A percentile compares a stretch with the other conserved stretches of the same genome.
phyloP scores from a whole-genome alignment of 1,139 yeast genomes.

The Candida labiduridarum region DNA sequence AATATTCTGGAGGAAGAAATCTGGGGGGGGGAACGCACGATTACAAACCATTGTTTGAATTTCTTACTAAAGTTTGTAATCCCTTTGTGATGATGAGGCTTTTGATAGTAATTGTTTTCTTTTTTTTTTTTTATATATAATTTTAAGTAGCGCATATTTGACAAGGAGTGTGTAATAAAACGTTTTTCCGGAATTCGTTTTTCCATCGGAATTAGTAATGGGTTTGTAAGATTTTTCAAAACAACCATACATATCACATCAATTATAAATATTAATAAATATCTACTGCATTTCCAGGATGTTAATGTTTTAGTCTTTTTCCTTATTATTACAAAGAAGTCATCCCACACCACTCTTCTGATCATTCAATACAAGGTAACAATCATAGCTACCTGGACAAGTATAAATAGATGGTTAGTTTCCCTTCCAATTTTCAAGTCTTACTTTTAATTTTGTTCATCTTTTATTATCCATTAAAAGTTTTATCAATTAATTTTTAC shows the following conservation, averaged over 20 bases:
- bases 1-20: background rate
- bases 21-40: background rate
- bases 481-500: slow-evolving; percentile 5
- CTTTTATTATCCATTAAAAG: slow-evolving; percentile 9
- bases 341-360: background rate
- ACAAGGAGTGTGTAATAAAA: background rate
- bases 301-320: background rate
- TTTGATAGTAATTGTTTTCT: background rate
- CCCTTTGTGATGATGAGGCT: background rate
- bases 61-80: slow-evolving; percentile 2
- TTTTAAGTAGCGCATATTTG: too few species aligned
- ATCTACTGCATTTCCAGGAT: background rate
- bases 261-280: slow-evolving; percentile 5
- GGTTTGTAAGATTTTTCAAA: slow-evolving; percentile 1
- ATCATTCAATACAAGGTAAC: background rate
- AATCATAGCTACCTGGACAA: background rate
- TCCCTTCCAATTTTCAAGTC: slow-evolving; percentile 9
- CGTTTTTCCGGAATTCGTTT: background rate
- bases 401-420: slow-evolving; percentile 17
- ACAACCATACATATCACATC: background rate
- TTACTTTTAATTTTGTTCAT: slow-evolving; percentile 12
- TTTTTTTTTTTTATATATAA: too few species aligned
- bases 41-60: background rate
- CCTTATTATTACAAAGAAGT: background rate
- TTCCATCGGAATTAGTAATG: slow-evolving; percentile 3